Evolutionary conservation across 1,284 basidiomycete genomes (phyloP), one percentile per base, ranked within the genome.

Genomic region (Prillingera fragicola): DNA sequence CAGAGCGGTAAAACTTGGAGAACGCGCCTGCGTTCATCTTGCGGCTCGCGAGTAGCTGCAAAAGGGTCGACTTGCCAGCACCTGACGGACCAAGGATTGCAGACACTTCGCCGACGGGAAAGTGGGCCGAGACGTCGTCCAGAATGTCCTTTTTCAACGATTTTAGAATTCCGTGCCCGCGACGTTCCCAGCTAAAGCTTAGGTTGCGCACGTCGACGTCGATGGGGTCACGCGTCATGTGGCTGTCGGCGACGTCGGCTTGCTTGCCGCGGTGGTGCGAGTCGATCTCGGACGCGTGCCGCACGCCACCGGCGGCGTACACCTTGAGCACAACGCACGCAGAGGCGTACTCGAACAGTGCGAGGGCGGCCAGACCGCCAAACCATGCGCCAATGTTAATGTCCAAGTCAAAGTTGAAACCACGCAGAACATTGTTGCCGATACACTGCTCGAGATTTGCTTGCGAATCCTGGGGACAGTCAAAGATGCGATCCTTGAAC

Each of bases 31-130:
- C 59, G n/a, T 49, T 61, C 45, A 66, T 48, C 17, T 58, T 52
- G 4, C 76, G 68, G 8, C 68, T 63, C 0, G 75, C 73, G 19
- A 78, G 62, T 1, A 76, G 57, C 36, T 77, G 74, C 0, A 78
- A 67, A 1, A 78, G 62, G 3, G 74, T 75, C 5, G 69, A 72
- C 55, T 65, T 55, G 33, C 77, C 76, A 1, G 75, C 73, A 22
- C 75, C 73, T 2, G 60, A 67, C 3, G 66, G 69, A 2, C 69
- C 72, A 40, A 76, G 65, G 50, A 78, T 74, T 3, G 74, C 73
- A 13, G 71, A 72, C 5, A 78, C 66, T 49, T 76, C 57, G 13
- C 75, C 75, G 18, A 72, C 62, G 33, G 40, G 73, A 49, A 77
- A 78, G 15, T 29, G n/a, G 0, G 70, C 65, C 3, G 65, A 69